A percentile compares a stretch with the other conserved stretches of the same genome.
Conservation (phyloP, 2,329 filamentous ascomycete species). For the Diaporthe sp. region DNA sequence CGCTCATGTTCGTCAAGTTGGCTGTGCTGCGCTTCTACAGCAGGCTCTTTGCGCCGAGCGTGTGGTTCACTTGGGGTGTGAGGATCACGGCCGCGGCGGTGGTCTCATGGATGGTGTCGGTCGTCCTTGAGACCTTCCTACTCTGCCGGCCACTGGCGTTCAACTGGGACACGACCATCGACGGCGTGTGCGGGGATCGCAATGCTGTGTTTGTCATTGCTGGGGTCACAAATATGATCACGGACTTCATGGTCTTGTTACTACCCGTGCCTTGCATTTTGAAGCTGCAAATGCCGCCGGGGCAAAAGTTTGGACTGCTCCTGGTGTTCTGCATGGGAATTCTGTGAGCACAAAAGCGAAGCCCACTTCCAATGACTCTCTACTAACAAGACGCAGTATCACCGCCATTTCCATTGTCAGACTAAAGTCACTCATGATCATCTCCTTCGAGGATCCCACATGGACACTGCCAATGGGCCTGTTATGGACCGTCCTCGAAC, state of each 20-base stretch:
- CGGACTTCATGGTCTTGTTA: conserved; percentile 25
- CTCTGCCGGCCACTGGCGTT: conserved; percentile 30
- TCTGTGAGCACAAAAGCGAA: too few species aligned
- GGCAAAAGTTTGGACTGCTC: background rate
- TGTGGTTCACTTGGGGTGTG: background rate
- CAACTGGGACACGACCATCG: conserved; percentile 30
- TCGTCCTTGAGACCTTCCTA: conserved; percentile 26
- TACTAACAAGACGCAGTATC: background rate
- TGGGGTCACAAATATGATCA: conserved; percentile 17
- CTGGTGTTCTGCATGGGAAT: conserved; percentile 1
- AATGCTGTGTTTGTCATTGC: conserved; percentile 30
- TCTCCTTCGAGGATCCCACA: conserved; percentile 28
- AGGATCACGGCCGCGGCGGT: background rate
- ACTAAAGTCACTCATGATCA: conserved; percentile 16
- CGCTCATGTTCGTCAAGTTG: conserved; percentile 29
- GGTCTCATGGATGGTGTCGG: conserved; percentile 16
- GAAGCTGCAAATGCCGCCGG: conserved; percentile 23
- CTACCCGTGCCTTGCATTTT: conserved; percentile 13
- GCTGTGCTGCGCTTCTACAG: conserved; percentile 23
- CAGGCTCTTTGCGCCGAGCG: conserved; percentile 12
- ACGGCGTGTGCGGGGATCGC: conserved; percentile 17
- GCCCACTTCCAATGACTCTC: too few species aligned
- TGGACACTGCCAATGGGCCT: conserved; percentile 31
- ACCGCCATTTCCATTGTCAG: conserved; percentile 28
- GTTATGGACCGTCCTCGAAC: conserved; percentile 32